Percentiles rank a stretch among this genome's conserved stretches.
These are phyloP conservation scores for Auricularia cornea DNA, from an alignment of 768 basidiomycete genomes.

Conservation along the genomic window DNA sequence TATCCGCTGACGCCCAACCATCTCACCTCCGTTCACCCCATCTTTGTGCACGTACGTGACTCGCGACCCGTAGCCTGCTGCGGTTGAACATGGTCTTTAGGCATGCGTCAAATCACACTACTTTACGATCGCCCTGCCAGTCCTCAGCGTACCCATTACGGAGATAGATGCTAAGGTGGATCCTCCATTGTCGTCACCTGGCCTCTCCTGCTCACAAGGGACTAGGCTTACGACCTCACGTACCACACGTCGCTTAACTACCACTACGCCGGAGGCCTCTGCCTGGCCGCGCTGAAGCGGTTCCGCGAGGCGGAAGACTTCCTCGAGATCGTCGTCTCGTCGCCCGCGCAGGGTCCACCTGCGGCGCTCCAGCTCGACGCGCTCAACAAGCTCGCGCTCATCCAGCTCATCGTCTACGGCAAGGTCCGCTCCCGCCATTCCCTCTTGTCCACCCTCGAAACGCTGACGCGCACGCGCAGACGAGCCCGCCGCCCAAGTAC, in stretches of 20 bases:
- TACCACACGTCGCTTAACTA: slow-evolving; percentile 81
- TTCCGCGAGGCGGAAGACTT: slow-evolving; percentile 67
- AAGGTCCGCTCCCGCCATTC: slow-evolving; percentile 42
- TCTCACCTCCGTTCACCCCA: slow-evolving; percentile 62
- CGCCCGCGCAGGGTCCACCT: slow-evolving; percentile 44
- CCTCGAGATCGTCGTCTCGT: slow-evolving; percentile 70
- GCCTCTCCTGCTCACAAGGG: neutral
- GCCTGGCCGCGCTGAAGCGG: slow-evolving; percentile 49
- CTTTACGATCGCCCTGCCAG: slow-evolving; percentile 48
- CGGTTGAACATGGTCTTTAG: slow-evolving; percentile 25
- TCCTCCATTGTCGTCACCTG: neutral
- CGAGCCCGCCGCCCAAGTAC: slow-evolving; percentile 58
- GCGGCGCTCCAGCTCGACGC: slow-evolving; percentile 78
- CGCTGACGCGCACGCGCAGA: neutral
- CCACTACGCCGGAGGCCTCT: slow-evolving; percentile 75
- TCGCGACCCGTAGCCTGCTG: neutral
- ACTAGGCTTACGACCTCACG: slow-evolving; percentile 38
- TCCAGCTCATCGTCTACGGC: slow-evolving; percentile 72
- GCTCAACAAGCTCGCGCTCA: slow-evolving; percentile 70
- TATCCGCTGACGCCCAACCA: slow-evolving; percentile 49
- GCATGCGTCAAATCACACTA: slow-evolving; percentile 46
- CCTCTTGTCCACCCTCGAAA: neutral
- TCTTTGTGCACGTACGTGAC: slow-evolving; percentile 51
- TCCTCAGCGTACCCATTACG: slow-evolving; percentile 58
- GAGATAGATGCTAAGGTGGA: slow-evolving; percentile 41